Conservation (phyloP, 805 yeast species). For the Candida vartiovaarae region DNA sequence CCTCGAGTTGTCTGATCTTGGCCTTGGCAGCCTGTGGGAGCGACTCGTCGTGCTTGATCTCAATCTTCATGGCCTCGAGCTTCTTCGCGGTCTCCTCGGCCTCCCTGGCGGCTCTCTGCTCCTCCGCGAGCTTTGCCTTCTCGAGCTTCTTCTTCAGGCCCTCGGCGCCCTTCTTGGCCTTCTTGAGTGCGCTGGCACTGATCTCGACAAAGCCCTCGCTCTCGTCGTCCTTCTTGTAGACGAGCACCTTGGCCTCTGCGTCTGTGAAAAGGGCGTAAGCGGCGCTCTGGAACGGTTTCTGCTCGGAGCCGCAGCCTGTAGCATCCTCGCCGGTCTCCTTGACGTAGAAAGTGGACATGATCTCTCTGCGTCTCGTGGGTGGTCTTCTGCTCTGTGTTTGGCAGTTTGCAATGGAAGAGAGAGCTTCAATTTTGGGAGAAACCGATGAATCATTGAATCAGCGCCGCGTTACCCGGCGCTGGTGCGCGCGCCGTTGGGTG, state of each 20-base stretch:
- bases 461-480: no score
- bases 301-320: conserved; percentile 56
- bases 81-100: conserved; percentile 69
- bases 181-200: conserved; percentile 85
- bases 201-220: conserved; percentile 64
- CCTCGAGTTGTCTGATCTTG: conserved; percentile 46
- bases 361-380: not conserved
- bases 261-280: conserved; percentile 65
- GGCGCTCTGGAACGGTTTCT: conserved; percentile 68
- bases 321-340: conserved; percentile 73
- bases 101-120: conserved; percentile 44
- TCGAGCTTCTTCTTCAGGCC: conserved; percentile 69
- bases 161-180: conserved; percentile 94
- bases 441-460: no score
- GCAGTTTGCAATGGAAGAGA: no score
- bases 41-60: conserved; percentile 64
- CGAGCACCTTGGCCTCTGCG: conserved; percentile 42
- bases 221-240: conserved; percentile 43
- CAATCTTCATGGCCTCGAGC: conserved; percentile 73
- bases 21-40: conserved; percentile 62
- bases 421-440: no score
- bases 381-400: not conserved
- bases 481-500: no score
- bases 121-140: conserved; percentile 47
- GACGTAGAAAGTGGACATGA: conserved; percentile 45